Base-by-base conservation (phyloP, 805 yeast species). In the Saturnispora ahearnii region DNA sequence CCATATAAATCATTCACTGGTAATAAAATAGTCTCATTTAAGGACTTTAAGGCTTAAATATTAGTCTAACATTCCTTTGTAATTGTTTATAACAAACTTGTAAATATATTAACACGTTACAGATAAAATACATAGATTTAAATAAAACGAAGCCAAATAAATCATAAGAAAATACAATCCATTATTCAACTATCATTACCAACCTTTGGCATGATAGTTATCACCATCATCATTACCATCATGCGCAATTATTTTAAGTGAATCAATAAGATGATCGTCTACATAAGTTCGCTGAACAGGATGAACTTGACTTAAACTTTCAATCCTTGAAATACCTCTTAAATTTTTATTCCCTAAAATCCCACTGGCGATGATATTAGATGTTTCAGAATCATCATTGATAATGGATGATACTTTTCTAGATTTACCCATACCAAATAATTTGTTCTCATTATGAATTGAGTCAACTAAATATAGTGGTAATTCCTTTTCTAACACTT, bases 171-270 rank as follows among this genome's bases (percentile, higher is more conserved):
- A 15, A 41, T 21, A 22, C 34, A 41, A 41, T 18, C 33, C 15
- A 28, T 30, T 29, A 22, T 46, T 40, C 29, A 21, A 15, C 15
- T 26, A 24, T 28, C 9, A 26, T 58, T 53, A 70, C 73, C 74
- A 70, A 10, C 73, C 74, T 47, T 69, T 61, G 5, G 74, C 67
- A 51, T 70, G 73, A 51, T 70, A 70, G 52, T 69, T 67, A 54
- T 67, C 58, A 52, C 63, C 60, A 49, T 62, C 72, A 28, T 65
- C 64, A 24, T 56, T 62, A 26, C 57, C 60, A 50, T 56, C 49
- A 43, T 15, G 34, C 12, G 12, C 31, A 21, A 13, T 45, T 44
- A 38, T 18, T 28, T 43, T 43, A 21, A 30, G 18, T 11, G 36
- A 15, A n/a, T 32, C 45, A 31, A 43, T 28, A 12, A 38, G 42